A percentile compares a stretch with the other conserved stretches of the same genome.
These are phyloP conservation scores for Discostella stelligeroides DNA, from an alignment of 108 stramenopile genomes.

Conservation along the genomic window DNA sequence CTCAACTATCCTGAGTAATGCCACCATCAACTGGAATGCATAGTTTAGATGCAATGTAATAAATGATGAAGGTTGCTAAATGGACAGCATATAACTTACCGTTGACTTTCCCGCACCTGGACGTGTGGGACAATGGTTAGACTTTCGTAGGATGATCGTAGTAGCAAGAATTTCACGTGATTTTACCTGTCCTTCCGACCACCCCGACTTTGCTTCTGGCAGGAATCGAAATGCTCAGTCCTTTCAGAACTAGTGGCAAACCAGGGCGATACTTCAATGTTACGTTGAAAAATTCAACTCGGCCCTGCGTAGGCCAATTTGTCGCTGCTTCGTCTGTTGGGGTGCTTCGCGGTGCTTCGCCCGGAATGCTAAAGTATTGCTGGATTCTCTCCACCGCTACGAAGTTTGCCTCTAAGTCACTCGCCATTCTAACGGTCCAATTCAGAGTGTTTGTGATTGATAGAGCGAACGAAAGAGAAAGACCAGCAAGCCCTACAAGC, in stretches of 20 bases:
- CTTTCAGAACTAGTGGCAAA: slow-evolving; percentile 89
- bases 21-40: slow-evolving; percentile 63
- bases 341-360: slow-evolving; percentile 63
- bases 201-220: slow-evolving; percentile 80
- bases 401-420: slow-evolving; percentile 93
- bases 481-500: slow-evolving; percentile 70
- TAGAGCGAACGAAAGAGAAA: slow-evolving; percentile 91
- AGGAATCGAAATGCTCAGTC: slow-evolving; percentile 74
- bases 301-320: slow-evolving; percentile 80
- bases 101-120: slow-evolving; percentile 90
- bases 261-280: slow-evolving; percentile 83
- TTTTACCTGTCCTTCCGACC: slow-evolving; percentile 79
- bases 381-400: slow-evolving; percentile 88
- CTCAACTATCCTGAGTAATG: slow-evolving; percentile 80
- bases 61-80: not conserved
- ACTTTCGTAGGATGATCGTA: not conserved
- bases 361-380: slow-evolving; percentile 64
- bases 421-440: slow-evolving; percentile 93
- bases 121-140: slow-evolving; percentile 22
- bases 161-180: slow-evolving; percentile 14
- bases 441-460: slow-evolving; percentile 88
- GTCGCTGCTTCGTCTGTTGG: slow-evolving; percentile 31
- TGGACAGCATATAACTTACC: not conserved
- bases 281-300: slow-evolving; percentile 66
- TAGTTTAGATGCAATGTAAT: not conserved